Evolutionary conservation across 768 basidiomycete species (phyloP).

Genomic region (Phaeotremella skinneri): DNA sequence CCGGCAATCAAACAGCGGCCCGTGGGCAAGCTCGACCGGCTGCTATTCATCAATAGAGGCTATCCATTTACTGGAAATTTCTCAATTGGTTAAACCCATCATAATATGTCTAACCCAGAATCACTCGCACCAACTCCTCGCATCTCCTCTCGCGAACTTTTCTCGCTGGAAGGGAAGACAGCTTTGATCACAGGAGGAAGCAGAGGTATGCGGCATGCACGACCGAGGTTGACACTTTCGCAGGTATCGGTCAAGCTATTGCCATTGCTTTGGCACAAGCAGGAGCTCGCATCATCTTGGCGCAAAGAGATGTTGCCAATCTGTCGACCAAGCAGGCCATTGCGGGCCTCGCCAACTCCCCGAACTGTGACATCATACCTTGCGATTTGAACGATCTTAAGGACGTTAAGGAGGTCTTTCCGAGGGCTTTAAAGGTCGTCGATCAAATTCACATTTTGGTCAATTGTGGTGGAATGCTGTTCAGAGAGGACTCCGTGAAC

Average conservation of each 20-base stretch:
- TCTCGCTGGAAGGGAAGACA: slow-evolving; percentile 65
- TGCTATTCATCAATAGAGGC: not conserved
- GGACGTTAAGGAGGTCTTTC: slow-evolving; percentile 17
- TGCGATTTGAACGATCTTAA: slow-evolving; percentile 20
- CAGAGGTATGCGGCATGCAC: slow-evolving; percentile 58
- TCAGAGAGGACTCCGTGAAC: slow-evolving; percentile 55
- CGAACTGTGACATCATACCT: slow-evolving; percentile 14
- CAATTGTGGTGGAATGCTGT: slow-evolving; percentile 58
- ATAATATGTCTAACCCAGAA: not conserved
- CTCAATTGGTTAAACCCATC: not conserved
- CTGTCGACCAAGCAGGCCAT: slow-evolving; percentile 17
- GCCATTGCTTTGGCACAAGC: slow-evolving; percentile 59
- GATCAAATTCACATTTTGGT: slow-evolving; percentile 60
- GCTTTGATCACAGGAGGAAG: slow-evolving; percentile 79
- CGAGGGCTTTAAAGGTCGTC: slow-evolving; percentile 18
- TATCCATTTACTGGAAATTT: not conserved
- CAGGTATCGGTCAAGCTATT: slow-evolving; percentile 61
- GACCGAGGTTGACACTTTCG: no score
- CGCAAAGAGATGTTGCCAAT: slow-evolving; percentile 25
- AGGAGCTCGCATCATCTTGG: slow-evolving; percentile 20
- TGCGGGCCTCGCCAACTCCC: not conserved
- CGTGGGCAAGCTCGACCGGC: not conserved
- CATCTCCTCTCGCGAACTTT: slow-evolving; percentile 57
- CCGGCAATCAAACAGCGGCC: no score
- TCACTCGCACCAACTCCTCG: slow-evolving; percentile 54